Percentiles rank a stretch among this genome's conserved stretches.
Evolutionary conservation across 331 rosid genomes (phyloP).

Genomic region (Erythrophleum ivorense): DNA sequence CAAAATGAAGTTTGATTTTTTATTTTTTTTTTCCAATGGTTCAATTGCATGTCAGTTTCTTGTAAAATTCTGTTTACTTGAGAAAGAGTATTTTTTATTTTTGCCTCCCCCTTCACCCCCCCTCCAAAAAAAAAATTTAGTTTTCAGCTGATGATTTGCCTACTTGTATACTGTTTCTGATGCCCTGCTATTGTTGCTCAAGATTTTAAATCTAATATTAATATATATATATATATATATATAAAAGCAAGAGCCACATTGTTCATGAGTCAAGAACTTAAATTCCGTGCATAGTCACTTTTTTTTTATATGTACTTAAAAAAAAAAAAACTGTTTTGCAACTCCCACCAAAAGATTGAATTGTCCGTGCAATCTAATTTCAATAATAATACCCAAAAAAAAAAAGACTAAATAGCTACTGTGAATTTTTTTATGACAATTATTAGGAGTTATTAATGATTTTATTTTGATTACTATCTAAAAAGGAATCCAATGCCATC

Average conservation of each 20-base stretch:
- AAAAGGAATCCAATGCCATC: background rate
- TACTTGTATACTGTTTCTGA: background rate
- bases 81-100: background rate
- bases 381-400: background rate
- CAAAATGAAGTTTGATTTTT: background rate
- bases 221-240: too few relatives aligned
- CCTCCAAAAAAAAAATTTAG: background rate
- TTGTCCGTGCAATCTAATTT: background rate
- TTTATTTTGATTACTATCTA: background rate
- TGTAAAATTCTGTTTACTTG: background rate
- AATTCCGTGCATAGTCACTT: too few relatives aligned
- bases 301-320: too few relatives aligned
- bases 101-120: too few relatives aligned
- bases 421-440: background rate
- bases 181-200: background rate
- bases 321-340: too few relatives aligned
- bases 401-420: background rate
- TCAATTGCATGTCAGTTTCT: background rate
- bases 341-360: too few relatives aligned
- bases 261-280: too few relatives aligned
- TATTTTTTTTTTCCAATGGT: background rate
- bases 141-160: background rate
- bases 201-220: background rate
- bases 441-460: background rate
- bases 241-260: too few relatives aligned